Evolutionary conservation across 2,329 filamentous ascomycete species (phyloP).

Genomic region (Trichoderma endophyticum): DNA sequence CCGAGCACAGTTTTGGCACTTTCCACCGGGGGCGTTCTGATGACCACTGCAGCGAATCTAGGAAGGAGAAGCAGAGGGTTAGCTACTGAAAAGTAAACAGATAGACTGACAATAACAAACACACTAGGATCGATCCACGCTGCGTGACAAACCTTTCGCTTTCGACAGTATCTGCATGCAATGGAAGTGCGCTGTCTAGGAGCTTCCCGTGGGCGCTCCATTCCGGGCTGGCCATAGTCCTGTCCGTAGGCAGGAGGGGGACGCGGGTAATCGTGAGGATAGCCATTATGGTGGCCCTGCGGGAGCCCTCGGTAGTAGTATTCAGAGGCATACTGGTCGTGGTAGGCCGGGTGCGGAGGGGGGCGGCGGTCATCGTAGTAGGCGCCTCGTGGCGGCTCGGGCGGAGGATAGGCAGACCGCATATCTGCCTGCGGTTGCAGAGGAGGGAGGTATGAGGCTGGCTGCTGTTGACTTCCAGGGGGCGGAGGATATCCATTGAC

Average conservation of each 20-base stretch:
- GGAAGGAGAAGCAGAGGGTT: neutral
- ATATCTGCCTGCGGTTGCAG: slow-evolving; percentile 37
- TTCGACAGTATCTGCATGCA: slow-evolving; percentile 59
- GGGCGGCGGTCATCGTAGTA: slow-evolving; percentile 38
- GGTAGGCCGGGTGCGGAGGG: slow-evolving; percentile 30
- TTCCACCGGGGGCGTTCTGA: slow-evolving; percentile 55
- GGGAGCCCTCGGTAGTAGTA: slow-evolving; percentile 36
- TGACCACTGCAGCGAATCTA: slow-evolving; percentile 62
- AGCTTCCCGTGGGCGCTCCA: slow-evolving; percentile 40
- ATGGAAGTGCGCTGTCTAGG: slow-evolving; percentile 59
- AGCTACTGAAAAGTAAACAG: neutral
- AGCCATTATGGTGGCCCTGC: slow-evolving; percentile 31
- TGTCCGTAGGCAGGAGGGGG: slow-evolving; percentile 32
- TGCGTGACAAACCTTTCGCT: slow-evolving; percentile 51
- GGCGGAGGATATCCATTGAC: slow-evolving; percentile 47
- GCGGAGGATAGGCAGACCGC: slow-evolving; percentile 37
- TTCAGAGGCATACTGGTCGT: slow-evolving; percentile 35
- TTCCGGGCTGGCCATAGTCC: slow-evolving; percentile 36
- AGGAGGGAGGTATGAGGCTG: slow-evolving; percentile 36
- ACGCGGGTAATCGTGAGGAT: slow-evolving; percentile 29
- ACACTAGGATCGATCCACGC: neutral
- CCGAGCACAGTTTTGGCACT: slow-evolving; percentile 59
- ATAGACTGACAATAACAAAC: neutral
- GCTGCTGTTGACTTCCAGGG: slow-evolving; percentile 30
- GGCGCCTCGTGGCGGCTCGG: slow-evolving; percentile 39